A percentile compares a stretch with the other conserved stretches of the same genome.
These are phyloP conservation scores for Tetrahymena borealis DNA, from an alignment of 73 alveolate genomes.

Conservation along the genomic window DNA sequence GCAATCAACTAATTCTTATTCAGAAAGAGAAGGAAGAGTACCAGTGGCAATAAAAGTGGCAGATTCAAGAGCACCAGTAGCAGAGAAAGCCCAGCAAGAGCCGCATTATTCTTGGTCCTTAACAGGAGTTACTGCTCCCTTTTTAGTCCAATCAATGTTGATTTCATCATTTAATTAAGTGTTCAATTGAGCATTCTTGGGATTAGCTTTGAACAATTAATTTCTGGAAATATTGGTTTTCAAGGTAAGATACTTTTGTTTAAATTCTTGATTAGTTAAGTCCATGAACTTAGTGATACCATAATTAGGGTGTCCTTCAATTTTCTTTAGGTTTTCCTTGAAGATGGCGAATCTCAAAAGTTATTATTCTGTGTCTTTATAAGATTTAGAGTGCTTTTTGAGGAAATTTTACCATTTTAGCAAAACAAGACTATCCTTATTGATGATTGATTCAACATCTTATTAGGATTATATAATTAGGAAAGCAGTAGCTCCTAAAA, in stretches of 20 bases:
- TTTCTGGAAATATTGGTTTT: too few species aligned
- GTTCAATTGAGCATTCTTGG: too few species aligned
- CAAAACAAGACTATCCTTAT: neutral
- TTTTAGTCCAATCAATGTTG: neutral
- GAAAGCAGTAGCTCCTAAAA: neutral
- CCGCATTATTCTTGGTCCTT: conserved; percentile 24
- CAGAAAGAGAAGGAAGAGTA: conserved; percentile 7
- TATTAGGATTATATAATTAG: neutral
- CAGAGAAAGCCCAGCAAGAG: conserved; percentile 53
- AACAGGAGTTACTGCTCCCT: conserved; percentile 8
- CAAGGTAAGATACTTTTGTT: too few species aligned
- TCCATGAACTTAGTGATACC: too few species aligned
- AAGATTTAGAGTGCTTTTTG: neutral
- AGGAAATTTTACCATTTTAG: neutral
- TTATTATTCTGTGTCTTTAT: neutral
- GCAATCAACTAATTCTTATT: conserved; percentile 72
- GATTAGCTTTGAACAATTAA: too few species aligned
- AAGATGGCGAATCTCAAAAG: too few species aligned
- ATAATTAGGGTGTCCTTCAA: too few species aligned
- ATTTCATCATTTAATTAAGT: neutral
- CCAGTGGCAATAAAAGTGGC: conserved; percentile 11
- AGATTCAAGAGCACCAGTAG: conserved; percentile 41
- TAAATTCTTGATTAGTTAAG: too few species aligned
- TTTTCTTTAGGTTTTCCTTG: too few species aligned
- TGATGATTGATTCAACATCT: neutral